Evolutionary conservation across 768 basidiomycete genomes (phyloP), one percentile per base, ranked within the genome.

Genomic region (Trametes meyenii): DNA sequence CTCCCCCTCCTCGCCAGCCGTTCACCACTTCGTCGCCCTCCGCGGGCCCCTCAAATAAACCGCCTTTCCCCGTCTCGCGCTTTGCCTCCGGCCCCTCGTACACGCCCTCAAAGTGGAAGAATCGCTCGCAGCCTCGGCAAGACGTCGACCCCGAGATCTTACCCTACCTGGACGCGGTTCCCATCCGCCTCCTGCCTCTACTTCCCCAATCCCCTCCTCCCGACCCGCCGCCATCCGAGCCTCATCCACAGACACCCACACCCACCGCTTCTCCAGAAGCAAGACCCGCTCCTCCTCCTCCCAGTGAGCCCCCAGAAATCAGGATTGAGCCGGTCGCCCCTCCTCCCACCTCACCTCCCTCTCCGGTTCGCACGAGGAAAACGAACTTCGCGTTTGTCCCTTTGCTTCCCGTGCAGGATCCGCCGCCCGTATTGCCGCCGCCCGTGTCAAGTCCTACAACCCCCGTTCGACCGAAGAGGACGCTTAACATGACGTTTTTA

Each of bases 141-240:
- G 52, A 55, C 49, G 50, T 69, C 17, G 70, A 71, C 61, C 66
- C 66, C 21, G 61, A 66, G 29, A 71, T 77, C 13, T 74, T 76
- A 3, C 71, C 71, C 13, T 72, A 72, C 58, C 69, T 72, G 21
- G 71, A 70, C 45, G 70, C 71, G 26, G 87, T 90, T 6, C 88
- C 88, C 40, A 86, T 90, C 42, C 80, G 80, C 3, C 78, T 90
- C 0, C 68, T 90, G 2, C 88, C 87, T 0, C 77, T 90, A 24
- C 77, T 80, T 16, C 66, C 62, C 17, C 58, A 60, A 14, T 46
- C 58, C 12, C 48, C 55, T 29, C 38, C 57, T 1, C 14, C 54
- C 2, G 52, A 63, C 14, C 8, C 57, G 1, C 35, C 51, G 23
- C 16, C 40, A 1, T 8, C 50, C 23, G 38, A 60, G 26, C 55